Conservation (phyloP, 305 asterid species). For the Coffea humblotiana region DNA sequence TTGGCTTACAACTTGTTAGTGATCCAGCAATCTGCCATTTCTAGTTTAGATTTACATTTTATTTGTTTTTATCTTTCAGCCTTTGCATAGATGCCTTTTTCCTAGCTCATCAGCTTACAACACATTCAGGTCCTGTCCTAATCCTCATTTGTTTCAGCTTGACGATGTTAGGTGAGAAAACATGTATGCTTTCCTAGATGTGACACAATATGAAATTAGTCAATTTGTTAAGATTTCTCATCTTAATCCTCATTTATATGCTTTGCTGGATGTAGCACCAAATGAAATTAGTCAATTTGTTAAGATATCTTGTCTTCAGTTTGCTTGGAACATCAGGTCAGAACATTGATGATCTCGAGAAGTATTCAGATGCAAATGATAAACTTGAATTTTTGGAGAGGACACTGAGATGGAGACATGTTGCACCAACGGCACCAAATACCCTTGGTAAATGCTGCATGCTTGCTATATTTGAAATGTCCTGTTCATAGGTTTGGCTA, state of each 20-base stretch:
- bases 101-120: conserved; percentile 84
- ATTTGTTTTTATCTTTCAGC: conserved; percentile 38
- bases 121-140: conserved; percentile 94
- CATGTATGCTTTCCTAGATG: neutral
- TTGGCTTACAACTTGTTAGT: neutral
- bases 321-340: conserved; percentile 95
- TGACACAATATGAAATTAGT: neutral
- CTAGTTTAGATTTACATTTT: neutral
- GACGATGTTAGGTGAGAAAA: conserved; percentile 71
- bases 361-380: conserved; percentile 68
- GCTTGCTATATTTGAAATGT: neutral
- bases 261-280: neutral
- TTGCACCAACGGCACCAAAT: conserved; percentile 96
- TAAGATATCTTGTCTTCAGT: conserved; percentile 43
- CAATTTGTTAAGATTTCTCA: conserved; percentile 14
- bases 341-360: conserved; percentile 82
- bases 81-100: conserved; percentile 84
- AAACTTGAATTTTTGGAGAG: conserved; percentile 78
- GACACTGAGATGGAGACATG: conserved; percentile 93
- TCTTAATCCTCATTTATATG: conserved; percentile 15
- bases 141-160: conserved; percentile 88
- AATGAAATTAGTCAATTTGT: neutral
- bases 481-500: neutral
- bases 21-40: neutral
- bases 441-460: conserved; percentile 68